Percentiles rank a stretch among this genome's conserved stretches.
phyloP scores from a whole-genome alignment of 495 filamentous ascomycete genomes.

The Xylaria cubensis region DNA sequence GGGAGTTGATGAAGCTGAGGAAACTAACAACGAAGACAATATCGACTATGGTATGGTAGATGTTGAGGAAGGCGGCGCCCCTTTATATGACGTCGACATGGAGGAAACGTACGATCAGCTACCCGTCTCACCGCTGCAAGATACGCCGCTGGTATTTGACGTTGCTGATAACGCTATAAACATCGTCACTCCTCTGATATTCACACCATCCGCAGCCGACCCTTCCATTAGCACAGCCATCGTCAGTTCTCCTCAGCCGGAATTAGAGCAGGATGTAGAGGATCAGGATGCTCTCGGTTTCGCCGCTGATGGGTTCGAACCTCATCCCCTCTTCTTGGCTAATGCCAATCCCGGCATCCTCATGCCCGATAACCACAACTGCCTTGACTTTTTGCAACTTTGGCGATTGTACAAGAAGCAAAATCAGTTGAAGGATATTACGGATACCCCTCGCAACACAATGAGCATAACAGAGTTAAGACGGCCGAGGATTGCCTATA shows the following conservation, averaged over 20 bases:
- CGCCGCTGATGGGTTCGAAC: slow-evolving; percentile 13
- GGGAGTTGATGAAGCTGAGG: slow-evolving; percentile 30
- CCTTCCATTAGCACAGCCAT: background rate
- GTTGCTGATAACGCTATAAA: slow-evolving; percentile 27
- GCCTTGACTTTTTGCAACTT: slow-evolving; percentile 35
- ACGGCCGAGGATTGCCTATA: slow-evolving; percentile 39
- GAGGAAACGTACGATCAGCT: slow-evolving; percentile 37
- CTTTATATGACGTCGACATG: slow-evolving; percentile 34
- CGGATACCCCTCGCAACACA: background rate
- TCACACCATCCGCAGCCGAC: slow-evolving; percentile 13
- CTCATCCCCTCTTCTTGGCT: slow-evolving; percentile 24
- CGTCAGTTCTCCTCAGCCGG: background rate
- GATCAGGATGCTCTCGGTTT: slow-evolving; percentile 15
- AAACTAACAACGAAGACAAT: slow-evolving; percentile 26
- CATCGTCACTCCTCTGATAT: slow-evolving; percentile 22
- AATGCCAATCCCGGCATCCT: slow-evolving; percentile 37
- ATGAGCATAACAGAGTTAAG: slow-evolving; percentile 6
- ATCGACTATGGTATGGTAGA: slow-evolving; percentile 33
- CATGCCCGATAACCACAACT: slow-evolving; percentile 36
- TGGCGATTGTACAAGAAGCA: slow-evolving; percentile 32
- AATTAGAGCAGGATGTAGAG: slow-evolving; percentile 29
- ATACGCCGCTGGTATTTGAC: slow-evolving; percentile 22
- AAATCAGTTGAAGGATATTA: slow-evolving; percentile 13
- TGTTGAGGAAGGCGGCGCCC: slow-evolving; percentile 37
- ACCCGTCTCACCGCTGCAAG: slow-evolving; percentile 22